Base-by-base conservation (phyloP, 202 grass and related monocot genomes). In the Schoenoplectus tabernaemontani region DNA sequence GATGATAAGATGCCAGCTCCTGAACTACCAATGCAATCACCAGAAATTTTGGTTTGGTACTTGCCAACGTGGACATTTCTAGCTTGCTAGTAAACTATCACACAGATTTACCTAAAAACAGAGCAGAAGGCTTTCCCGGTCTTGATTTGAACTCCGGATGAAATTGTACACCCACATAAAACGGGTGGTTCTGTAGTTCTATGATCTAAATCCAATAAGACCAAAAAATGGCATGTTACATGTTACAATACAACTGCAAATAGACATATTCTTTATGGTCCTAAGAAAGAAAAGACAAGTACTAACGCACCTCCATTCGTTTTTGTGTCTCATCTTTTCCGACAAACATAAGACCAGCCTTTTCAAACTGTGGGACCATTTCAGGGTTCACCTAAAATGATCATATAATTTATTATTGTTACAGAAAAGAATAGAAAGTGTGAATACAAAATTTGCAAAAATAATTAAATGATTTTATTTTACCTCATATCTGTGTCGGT, bases 401-500 rank as follows among this genome's bases (percentile, higher is more conserved):
- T 13, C 24, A 85, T 36, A 60, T 77, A 33, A 83, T 24, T 24
- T 26, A 44, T 48, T 63, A 64, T 46, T 37, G 6, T 33, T 87
- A 82, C 68, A 43, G 54, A 32, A 69, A 20, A 71, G 1, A 57
- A 84, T 57, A 43, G 50, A 60, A 1, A 48, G 36, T 19, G 6
- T 32, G 4, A 15, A 65, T n/a, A 77, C 15, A 59, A 36, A 34
- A 82, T 79, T 44, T 56, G 77, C 9, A 70, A 11, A 53, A 65
- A 80, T 77, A 66, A 77, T 83, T 76, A 5, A 32, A 61, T 74
- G 9, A 78, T 76, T 47, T 70, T 51, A 30, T 43, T 67, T 70
- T 85, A 96, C 94, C 94, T 97, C 94, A 5, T 97, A 99, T 96
- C 92, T 87, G 64, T 99, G 96, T 13, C 96, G 92, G 86, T 96